Conservation (phyloP, 2,329 filamentous ascomycete species). For the Sarocladium kiliense region DNA sequence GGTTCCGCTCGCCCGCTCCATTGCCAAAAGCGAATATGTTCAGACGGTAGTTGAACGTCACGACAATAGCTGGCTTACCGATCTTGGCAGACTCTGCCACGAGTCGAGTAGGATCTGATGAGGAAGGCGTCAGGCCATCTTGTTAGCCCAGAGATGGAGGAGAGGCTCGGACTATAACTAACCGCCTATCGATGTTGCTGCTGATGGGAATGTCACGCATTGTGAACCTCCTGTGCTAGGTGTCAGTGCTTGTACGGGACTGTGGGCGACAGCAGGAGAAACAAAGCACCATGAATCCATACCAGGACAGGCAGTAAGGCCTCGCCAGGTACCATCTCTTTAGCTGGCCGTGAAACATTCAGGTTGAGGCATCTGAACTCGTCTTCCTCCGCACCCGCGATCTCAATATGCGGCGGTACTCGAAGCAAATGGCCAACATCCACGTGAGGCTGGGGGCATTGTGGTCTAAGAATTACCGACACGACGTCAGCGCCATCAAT, state of each 20-base stretch:
- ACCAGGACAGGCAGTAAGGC: conserved; percentile 31
- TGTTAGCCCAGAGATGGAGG: not conserved
- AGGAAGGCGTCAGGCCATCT: not conserved
- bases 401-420: conserved; percentile 26
- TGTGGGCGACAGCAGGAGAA: too few relatives aligned
- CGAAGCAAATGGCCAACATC: conserved; percentile 39
- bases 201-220: conserved; percentile 36
- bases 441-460: conserved; percentile 34
- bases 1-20: conserved; percentile 27
- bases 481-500: not conserved
- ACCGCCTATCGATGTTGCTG: conserved; percentile 36
- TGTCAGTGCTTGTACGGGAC: not conserved
- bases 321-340: not conserved
- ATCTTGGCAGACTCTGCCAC: conserved; percentile 28
- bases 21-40: conserved; percentile 36
- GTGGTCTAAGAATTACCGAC: conserved; percentile 26
- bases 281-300: conserved; percentile 37
- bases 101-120: conserved; percentile 26
- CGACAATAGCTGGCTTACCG: conserved; percentile 16
- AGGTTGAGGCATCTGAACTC: conserved; percentile 39
- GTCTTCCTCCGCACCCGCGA: conserved; percentile 25
- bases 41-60: conserved; percentile 19
- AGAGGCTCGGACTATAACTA: conserved; percentile 9
- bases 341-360: conserved; percentile 28
- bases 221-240: conserved; percentile 31